Evolutionary conservation across 768 basidiomycete species (phyloP).

Genomic region (Termitomyces sp.): DNA sequence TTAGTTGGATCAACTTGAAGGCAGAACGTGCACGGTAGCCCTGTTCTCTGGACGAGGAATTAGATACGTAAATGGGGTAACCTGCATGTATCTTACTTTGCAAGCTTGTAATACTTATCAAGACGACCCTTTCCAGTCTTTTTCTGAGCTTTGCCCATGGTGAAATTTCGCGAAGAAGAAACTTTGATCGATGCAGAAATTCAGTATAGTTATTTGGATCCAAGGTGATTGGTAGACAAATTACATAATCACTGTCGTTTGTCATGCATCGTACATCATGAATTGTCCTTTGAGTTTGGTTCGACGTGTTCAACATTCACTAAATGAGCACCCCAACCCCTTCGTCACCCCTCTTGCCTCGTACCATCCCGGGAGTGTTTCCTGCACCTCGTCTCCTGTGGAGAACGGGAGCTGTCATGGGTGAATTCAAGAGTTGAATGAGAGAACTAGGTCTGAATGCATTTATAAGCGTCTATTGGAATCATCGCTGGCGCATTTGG

Average conservation of each 20-base stretch:
- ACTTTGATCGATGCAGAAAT: constrained; percentile 2
- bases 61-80: constrained; percentile 3
- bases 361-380: constrained; percentile 4
- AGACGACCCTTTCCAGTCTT: constrained; percentile 95
- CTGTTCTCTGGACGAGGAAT: constrained; percentile 70
- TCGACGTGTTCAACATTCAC: too few relatives aligned
- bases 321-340: constrained; percentile 22
- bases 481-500: constrained; percentile 68
- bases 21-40: constrained; percentile 99
- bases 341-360: constrained; percentile 26
- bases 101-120: constrained; percentile 97
- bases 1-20: constrained; percentile 97
- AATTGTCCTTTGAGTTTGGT: too few relatives aligned
- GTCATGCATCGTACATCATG: too few relatives aligned
- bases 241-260: constrained; percentile 7
- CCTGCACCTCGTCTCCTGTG: constrained; percentile 29
- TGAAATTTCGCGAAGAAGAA: not conserved
- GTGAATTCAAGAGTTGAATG: constrained; percentile 21
- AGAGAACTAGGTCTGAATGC: not conserved
- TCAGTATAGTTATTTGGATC: constrained; percentile 4
- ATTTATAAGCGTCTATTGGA: constrained; percentile 37
- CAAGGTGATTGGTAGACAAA: not conserved
- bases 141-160: constrained; percentile 81
- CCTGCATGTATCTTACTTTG: constrained; percentile 53
- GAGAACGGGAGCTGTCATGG: constrained; percentile 39